Percentiles rank a stretch among this genome's conserved stretches.
phyloP scores from a whole-genome alignment of 148 eudicot species.

The Rhododendron simsii region DNA sequence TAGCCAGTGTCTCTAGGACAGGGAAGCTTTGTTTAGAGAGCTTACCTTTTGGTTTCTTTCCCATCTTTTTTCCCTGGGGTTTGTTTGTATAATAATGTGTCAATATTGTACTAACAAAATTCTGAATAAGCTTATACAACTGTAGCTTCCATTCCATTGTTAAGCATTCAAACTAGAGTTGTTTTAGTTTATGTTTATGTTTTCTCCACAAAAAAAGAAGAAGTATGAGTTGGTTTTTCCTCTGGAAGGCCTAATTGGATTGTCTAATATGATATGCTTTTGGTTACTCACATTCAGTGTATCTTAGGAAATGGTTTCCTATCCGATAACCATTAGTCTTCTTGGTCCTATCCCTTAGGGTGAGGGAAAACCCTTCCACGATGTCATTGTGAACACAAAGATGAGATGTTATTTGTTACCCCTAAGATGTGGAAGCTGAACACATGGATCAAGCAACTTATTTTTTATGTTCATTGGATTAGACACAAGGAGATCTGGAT shows the following conservation, averaged over 20 bases:
- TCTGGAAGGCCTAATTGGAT: background rate
- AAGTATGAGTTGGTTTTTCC: background rate
- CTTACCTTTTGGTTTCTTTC: background rate
- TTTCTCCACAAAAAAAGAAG: background rate
- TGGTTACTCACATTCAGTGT: background rate
- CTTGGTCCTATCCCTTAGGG: background rate
- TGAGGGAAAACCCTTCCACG: background rate
- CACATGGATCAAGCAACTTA: background rate
- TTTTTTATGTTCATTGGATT: background rate
- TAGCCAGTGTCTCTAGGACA: background rate
- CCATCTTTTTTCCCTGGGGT: background rate
- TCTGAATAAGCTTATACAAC: background rate
- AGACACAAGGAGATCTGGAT: background rate
- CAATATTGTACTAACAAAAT: background rate
- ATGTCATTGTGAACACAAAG: background rate
- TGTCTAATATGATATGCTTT: background rate
- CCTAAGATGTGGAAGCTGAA: background rate
- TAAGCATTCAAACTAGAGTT: slow-evolving; percentile 2
- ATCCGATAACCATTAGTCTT: background rate
- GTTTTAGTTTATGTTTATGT: background rate
- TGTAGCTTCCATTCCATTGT: background rate
- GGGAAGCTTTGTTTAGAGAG: background rate
- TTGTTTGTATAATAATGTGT: background rate
- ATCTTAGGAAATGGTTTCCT: background rate
- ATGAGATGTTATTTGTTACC: background rate